phyloP scores from a whole-genome alignment of 116 monocot genomes.

The Zostera marina region DNA sequence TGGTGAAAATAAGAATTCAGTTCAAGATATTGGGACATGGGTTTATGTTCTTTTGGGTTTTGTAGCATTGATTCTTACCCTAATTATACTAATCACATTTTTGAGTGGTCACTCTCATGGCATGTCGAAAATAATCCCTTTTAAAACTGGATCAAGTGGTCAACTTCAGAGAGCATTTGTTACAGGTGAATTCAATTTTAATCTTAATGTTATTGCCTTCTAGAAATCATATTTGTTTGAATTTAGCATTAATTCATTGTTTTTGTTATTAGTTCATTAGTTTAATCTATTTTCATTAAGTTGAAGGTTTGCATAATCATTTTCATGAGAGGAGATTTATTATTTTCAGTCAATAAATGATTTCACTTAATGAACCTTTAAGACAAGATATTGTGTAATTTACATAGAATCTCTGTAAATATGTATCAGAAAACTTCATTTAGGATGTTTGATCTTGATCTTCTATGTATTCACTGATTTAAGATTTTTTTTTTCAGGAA shows the following conservation, averaged over 20 bases:
- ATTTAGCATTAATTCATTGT: slow-evolving; percentile 4
- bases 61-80: slow-evolving; percentile 16
- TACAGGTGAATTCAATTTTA: slow-evolving; percentile 31
- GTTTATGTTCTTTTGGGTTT: slow-evolving; percentile 24
- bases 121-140: slow-evolving; percentile 29
- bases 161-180: slow-evolving; percentile 83
- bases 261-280: too few relatives aligned
- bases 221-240: slow-evolving; percentile 30
- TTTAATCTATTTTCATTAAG: too few relatives aligned
- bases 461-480: background rate
- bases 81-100: slow-evolving; percentile 14
- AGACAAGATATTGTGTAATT: too few relatives aligned
- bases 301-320: background rate
- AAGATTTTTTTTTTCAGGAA: slow-evolving; percentile 22
- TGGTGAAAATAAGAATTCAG: slow-evolving; percentile 4
- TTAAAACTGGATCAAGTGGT: slow-evolving; percentile 82
- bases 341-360: too few relatives aligned
- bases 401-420: too few relatives aligned
- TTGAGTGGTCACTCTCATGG: slow-evolving; percentile 21
- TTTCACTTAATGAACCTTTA: too few relatives aligned
- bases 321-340: too few relatives aligned
- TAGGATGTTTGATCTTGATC: too few relatives aligned
- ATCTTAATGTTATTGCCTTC: slow-evolving; percentile 6
- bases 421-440: too few relatives aligned
- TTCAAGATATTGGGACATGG: slow-evolving; percentile 14